phyloP scores from a whole-genome alignment of 306 rosid genomes.

The Acacia melanoxylon region DNA sequence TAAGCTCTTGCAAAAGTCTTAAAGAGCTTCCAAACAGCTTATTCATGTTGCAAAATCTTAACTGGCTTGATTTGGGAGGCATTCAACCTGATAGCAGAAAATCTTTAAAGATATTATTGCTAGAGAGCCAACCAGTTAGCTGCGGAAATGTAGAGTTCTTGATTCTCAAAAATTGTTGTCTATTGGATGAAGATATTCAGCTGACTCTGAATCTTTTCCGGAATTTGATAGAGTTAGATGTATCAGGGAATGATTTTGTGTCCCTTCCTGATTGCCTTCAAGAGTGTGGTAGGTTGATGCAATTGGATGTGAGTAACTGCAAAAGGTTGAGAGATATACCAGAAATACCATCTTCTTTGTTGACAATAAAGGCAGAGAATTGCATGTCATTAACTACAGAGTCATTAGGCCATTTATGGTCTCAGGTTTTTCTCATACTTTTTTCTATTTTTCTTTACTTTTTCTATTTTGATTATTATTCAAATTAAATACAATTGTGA shows the following conservation, averaged over 20 bases:
- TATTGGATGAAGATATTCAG: conserved; percentile 28
- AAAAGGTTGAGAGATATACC: conserved; percentile 4
- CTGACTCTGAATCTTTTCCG: not conserved
- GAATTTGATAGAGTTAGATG: not conserved
- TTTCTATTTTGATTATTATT: too few species aligned
- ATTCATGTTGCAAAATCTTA: not conserved
- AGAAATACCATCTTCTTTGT: conserved; percentile 14
- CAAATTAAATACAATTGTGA: not conserved
- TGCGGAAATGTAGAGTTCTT: not conserved
- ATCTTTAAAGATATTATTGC: not conserved
- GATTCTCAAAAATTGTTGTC: not conserved
- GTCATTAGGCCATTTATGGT: conserved; percentile 15
- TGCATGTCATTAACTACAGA: not conserved
- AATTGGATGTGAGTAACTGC: not conserved
- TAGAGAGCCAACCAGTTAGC: not conserved
- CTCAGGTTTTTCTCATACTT: conserved; percentile 1
- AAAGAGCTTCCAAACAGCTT: not conserved
- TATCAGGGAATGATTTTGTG: not conserved
- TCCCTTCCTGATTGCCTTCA: conserved; percentile 9
- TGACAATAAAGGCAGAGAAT: not conserved
- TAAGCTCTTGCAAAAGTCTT: not conserved
- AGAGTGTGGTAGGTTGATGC: not conserved
- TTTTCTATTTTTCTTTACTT: not conserved
- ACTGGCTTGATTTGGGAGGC: too few species aligned
- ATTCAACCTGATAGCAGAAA: not conserved